Conservation (phyloP, 139 green algal genomes). For the Closterium sp. region DNA sequence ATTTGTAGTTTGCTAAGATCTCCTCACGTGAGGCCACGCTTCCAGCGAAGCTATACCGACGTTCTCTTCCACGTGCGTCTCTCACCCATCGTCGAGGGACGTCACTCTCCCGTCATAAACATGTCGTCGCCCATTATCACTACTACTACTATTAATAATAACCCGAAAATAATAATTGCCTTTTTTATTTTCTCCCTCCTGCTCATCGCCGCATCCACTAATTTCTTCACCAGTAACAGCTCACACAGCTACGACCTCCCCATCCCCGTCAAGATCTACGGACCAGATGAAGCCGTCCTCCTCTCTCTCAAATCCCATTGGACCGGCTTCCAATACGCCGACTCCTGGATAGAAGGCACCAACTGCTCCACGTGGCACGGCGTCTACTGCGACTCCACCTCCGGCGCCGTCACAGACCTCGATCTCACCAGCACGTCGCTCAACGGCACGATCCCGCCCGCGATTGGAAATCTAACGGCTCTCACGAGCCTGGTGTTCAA, state of each 20-base stretch:
- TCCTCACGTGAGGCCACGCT: neutral
- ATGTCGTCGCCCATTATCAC: neutral
- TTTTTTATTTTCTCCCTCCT: neutral
- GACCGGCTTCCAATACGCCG: neutral
- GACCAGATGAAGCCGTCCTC: neutral
- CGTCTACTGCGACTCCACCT: too few relatives aligned
- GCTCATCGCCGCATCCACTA: neutral
- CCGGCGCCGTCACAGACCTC: too few relatives aligned
- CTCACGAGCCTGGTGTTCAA: too few relatives aligned
- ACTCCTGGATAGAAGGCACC: neutral
- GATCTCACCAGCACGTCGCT: too few relatives aligned
- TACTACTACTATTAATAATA: neutral
- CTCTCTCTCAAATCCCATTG: neutral
- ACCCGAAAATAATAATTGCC: neutral
- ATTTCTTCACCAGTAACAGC: neutral
- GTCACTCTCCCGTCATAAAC: neutral
- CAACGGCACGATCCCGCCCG: too few relatives aligned
- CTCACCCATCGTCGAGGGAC: neutral
- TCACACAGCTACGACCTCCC: neutral
- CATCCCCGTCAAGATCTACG: neutral
- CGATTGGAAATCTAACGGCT: too few relatives aligned
- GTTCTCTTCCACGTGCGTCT: neutral
- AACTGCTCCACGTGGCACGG: neutral
- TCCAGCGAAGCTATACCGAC: too few relatives aligned
- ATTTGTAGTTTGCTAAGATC: neutral